Percentiles rank a stretch among this genome's conserved stretches.
Conservation (phyloP, 1,284 basidiomycete genomes). For the Tilletia horrida region DNA sequence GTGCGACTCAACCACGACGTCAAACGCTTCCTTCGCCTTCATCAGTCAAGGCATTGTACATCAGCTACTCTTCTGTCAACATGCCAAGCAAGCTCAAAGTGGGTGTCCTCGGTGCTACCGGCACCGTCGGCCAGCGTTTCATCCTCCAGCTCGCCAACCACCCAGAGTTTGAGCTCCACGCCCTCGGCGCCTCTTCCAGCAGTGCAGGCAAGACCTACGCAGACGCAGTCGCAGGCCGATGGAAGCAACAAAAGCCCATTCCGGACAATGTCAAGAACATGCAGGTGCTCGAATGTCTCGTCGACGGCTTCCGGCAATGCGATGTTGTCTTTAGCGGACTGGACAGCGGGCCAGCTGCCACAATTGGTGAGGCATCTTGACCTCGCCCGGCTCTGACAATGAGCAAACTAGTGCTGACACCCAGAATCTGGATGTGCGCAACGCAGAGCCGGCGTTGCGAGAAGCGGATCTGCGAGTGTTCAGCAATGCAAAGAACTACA, state of each 20-base stretch:
- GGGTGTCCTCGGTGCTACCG: slow-evolving; percentile 91
- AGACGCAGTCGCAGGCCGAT: slow-evolving; percentile 66
- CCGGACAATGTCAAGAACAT: slow-evolving; percentile 69
- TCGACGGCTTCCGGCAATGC: slow-evolving; percentile 76
- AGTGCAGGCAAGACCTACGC: slow-evolving; percentile 83
- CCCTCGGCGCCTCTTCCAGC: slow-evolving; percentile 81
- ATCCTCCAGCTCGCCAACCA: slow-evolving; percentile 82
- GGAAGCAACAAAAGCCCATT: slow-evolving; percentile 84
- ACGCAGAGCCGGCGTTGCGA: slow-evolving; percentile 82
- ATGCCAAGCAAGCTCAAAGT: slow-evolving; percentile 65
- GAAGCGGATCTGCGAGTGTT: slow-evolving; percentile 86
- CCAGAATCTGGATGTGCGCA: not conserved
- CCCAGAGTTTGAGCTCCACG: slow-evolving; percentile 84
- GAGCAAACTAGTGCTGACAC: too few species aligned
- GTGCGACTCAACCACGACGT: not conserved
- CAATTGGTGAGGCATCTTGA: slow-evolving; percentile 71
- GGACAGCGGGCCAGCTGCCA: slow-evolving; percentile 88
- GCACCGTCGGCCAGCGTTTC: slow-evolving; percentile 61
- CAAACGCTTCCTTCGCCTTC: not conserved
- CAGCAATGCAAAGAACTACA: slow-evolving; percentile 96
- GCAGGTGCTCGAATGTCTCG: slow-evolving; percentile 73
- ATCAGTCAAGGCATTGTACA: not conserved
- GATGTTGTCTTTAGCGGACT: slow-evolving; percentile 89
- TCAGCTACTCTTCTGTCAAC: not conserved
- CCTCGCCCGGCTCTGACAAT: too few species aligned